Percentiles rank a stretch among this genome's conserved stretches.
These are phyloP conservation scores for Phytophthora ohioensis DNA, from an alignment of 352 stramenopile species.

Conservation along the genomic window DNA sequence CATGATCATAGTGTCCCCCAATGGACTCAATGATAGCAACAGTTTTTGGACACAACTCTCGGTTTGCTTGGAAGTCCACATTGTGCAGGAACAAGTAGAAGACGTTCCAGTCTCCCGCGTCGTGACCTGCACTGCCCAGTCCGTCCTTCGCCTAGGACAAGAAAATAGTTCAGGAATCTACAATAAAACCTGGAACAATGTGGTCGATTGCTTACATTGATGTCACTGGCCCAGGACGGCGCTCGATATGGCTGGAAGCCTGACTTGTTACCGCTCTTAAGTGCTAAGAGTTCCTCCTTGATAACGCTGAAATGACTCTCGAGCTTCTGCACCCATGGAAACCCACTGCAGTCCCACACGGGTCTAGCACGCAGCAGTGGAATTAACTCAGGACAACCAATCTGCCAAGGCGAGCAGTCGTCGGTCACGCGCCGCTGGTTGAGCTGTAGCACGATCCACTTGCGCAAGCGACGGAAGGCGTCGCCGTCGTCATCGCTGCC, in stretches of 20 bases:
- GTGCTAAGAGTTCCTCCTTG: constrained; percentile 65
- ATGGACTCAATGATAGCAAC: constrained; percentile 68
- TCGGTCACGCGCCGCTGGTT: constrained; percentile 49
- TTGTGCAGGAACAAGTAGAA: constrained; percentile 92
- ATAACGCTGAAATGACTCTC: constrained; percentile 65
- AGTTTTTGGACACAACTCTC: constrained; percentile 72
- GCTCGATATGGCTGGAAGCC: constrained; percentile 85
- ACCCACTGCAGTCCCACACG: constrained; percentile 58
- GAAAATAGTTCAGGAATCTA: background rate
- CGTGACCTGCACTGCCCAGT: constrained; percentile 76
- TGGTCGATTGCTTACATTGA: constrained; percentile 36
- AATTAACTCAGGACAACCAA: constrained; percentile 72
- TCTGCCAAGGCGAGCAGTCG: constrained; percentile 61
- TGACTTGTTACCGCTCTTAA: constrained; percentile 43
- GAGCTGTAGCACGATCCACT: constrained; percentile 79
- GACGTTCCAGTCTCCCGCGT: constrained; percentile 90
- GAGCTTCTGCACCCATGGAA: constrained; percentile 59
- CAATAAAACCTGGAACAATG: background rate
- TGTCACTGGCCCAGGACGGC: constrained; percentile 72
- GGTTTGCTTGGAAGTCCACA: constrained; percentile 80
- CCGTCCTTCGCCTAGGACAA: constrained; percentile 64
- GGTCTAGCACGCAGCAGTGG: constrained; percentile 51
- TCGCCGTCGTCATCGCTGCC: constrained; percentile 27
- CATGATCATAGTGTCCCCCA: constrained; percentile 75
- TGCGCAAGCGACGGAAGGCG: constrained; percentile 52